Percentiles rank a stretch among this genome's conserved stretches.
Evolutionary conservation across 345 rosid genomes (phyloP).

Genomic region (Eucalyptus virginea): DNA sequence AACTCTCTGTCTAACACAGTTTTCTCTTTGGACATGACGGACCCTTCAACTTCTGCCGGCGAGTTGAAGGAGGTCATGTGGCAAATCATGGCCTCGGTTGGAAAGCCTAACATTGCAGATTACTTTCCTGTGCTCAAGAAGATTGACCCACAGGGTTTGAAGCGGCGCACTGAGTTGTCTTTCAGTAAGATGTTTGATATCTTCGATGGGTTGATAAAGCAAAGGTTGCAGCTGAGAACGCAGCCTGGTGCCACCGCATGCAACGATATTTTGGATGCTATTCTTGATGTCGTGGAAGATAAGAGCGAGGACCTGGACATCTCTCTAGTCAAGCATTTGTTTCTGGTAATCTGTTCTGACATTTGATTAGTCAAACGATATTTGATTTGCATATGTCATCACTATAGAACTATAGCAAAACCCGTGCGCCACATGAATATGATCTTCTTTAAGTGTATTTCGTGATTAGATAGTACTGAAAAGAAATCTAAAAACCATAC

Average conservation of each 20-base stretch:
- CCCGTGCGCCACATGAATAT: not conserved
- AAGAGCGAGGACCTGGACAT: conserved; percentile 5
- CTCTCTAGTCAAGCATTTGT: not conserved
- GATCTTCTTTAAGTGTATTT: not conserved
- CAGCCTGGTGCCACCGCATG: not conserved
- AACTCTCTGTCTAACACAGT: conserved; percentile 9
- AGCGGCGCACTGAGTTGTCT: not conserved
- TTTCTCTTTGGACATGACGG: conserved; percentile 7
- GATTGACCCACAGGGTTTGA: conserved; percentile 12
- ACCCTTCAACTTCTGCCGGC: not conserved
- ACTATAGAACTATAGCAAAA: not conserved
- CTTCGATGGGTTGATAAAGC: conserved; percentile 8
- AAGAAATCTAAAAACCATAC: not conserved
- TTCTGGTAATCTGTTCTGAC: not conserved
- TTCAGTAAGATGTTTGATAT: conserved; percentile 3
- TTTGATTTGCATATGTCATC: not conserved
- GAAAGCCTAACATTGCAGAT: conserved; percentile 26
- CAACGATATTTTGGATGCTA: conserved; percentile 23
- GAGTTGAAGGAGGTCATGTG: conserved; percentile 2
- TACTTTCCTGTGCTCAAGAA: conserved; percentile 8
- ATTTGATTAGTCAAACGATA: not conserved
- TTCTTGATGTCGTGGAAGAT: conserved; percentile 10
- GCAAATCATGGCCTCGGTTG: not conserved
- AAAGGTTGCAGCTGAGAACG: conserved; percentile 3
- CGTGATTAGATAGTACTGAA: not conserved